Conservation (phyloP, 805 yeast genomes). For the Starmerella gropengiesseri region DNA sequence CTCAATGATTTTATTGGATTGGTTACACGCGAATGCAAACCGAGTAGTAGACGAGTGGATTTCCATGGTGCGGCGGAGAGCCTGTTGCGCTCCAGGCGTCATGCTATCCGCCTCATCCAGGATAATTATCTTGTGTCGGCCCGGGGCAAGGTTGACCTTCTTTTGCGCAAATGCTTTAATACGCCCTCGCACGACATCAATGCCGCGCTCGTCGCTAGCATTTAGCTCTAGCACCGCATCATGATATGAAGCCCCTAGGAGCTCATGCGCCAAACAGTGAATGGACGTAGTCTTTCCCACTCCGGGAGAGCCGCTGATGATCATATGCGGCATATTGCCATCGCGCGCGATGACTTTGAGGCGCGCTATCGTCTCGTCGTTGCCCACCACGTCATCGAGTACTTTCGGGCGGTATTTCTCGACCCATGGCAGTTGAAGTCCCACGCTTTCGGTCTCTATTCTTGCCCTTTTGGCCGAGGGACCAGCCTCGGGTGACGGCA, state of each 20-base stretch:
- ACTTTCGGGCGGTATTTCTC: constrained; percentile 84
- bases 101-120: constrained; percentile 93
- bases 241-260: constrained; percentile 55
- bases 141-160: constrained; percentile 74
- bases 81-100: constrained; percentile 97
- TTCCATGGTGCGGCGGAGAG: constrained; percentile 89
- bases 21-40: constrained; percentile 98
- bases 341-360: constrained; percentile 74
- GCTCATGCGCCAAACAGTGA: constrained; percentile 75
- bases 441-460: not conserved
- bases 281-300: constrained; percentile 95
- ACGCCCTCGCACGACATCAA: constrained; percentile 86
- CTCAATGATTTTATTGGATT: constrained; percentile 86
- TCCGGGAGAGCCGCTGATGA: constrained; percentile 89
- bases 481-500: constrained; percentile 13
- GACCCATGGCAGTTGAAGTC: constrained; percentile 43
- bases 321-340: constrained; percentile 95
- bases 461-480: constrained; percentile 19
- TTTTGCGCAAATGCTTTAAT: constrained; percentile 95
- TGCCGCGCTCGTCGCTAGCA: constrained; percentile 96
- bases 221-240: constrained; percentile 88
- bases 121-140: constrained; percentile 84
- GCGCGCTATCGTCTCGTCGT: constrained; percentile 77
- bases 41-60: constrained; percentile 89
- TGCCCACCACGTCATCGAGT: constrained; percentile 83